Evolutionary conservation across 345 rosid species (phyloP).

Genomic region (Streptanthus diversifolius): DNA sequence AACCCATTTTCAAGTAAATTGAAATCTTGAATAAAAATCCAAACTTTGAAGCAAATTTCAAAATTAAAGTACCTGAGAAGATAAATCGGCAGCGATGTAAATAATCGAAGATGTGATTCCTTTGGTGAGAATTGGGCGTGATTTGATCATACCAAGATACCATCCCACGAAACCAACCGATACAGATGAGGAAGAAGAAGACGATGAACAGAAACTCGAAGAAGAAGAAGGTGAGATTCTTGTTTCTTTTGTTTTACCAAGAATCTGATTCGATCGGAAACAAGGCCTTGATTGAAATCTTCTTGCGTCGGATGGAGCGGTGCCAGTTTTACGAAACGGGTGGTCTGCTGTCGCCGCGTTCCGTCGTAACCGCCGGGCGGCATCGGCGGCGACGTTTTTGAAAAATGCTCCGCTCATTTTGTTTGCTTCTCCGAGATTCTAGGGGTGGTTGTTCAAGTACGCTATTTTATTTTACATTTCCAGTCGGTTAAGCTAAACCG

Average conservation of each 20-base stretch:
- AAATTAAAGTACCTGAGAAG: slow-evolving; percentile 62
- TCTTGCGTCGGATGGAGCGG: background rate
- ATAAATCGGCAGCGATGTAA: slow-evolving; percentile 74
- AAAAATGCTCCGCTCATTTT: slow-evolving; percentile 16
- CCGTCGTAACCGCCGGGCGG: slow-evolving; percentile 6
- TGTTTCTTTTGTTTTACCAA: slow-evolving; percentile 36
- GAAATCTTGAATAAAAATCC: no score
- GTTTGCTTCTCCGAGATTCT: background rate
- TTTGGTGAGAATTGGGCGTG: slow-evolving; percentile 74
- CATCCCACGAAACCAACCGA: slow-evolving; percentile 56
- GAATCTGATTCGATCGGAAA: slow-evolving; percentile 17
- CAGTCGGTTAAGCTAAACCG: background rate
- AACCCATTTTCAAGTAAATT: background rate
- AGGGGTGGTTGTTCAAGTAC: background rate
- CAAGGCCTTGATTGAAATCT: slow-evolving; percentile 22
- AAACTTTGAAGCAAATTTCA: background rate
- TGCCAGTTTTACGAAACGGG: background rate
- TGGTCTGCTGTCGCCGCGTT: background rate
- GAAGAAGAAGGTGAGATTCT: slow-evolving; percentile 18
- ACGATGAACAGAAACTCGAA: slow-evolving; percentile 24
- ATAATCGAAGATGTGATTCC: slow-evolving; percentile 56
- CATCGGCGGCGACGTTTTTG: slow-evolving; percentile 6
- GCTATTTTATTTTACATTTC: background rate
- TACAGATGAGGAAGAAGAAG: slow-evolving; percentile 3
- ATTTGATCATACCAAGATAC: slow-evolving; percentile 79